phyloP scores from a whole-genome alignment of 2,329 filamentous ascomycete species.

The Sporothrix mexicana region DNA sequence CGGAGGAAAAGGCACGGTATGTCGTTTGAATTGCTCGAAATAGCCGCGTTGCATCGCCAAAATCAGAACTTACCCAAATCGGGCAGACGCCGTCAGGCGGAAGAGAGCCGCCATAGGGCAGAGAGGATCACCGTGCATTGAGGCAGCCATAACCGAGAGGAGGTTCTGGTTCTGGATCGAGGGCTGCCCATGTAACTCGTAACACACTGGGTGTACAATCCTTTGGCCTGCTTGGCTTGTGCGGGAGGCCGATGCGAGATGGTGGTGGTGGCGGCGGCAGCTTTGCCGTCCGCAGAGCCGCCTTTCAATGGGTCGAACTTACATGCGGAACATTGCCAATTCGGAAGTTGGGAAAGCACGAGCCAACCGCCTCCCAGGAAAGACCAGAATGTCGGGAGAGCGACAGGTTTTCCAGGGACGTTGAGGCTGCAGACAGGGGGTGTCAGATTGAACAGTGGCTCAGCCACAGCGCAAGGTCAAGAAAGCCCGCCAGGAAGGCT shows the following conservation, averaged over 20 bases:
- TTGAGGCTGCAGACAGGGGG: not conserved
- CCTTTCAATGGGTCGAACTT: not conserved
- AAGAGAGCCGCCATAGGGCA: conserved; percentile 15
- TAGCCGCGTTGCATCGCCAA: not conserved
- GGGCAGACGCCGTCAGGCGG: not conserved
- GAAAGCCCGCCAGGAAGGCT: conserved; percentile 3
- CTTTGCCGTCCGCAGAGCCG: not conserved
- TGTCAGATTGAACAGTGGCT: conserved; percentile 13
- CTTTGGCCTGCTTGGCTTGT: not conserved
- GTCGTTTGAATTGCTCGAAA: not conserved
- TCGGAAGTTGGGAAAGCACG: not conserved
- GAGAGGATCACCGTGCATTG: conserved; percentile 22
- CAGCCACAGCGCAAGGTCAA: conserved; percentile 10
- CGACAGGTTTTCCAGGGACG: not conserved
- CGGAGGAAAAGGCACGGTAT: not conserved
- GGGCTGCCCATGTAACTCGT: not conserved
- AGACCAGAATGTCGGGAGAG: not conserved
- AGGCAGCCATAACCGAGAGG: not conserved
- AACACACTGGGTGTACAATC: conserved; percentile 4
- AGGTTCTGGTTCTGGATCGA: not conserved
- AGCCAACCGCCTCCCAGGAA: not conserved
- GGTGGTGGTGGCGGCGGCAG: conserved; percentile 1
- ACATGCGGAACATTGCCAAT: conserved; percentile 14
- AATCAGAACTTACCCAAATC: not conserved
- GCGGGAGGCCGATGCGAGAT: not conserved